Conservation (phyloP, 2,329 filamentous ascomycete species). For the Claviceps fusiformis region DNA sequence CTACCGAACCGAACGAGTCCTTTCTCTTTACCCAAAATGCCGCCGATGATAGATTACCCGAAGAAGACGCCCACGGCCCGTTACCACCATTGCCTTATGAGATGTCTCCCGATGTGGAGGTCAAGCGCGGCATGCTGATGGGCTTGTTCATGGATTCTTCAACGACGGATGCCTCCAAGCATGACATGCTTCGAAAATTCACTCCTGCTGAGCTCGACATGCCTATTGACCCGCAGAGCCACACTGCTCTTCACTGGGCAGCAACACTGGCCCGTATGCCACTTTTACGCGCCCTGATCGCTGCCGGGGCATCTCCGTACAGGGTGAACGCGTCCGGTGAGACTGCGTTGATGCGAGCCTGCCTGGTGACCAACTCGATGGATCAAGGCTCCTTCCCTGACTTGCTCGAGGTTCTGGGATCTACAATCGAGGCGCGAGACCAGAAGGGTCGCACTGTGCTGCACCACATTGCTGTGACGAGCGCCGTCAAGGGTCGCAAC, state of each 20-base stretch:
- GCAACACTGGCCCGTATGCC: constrained; percentile 80
- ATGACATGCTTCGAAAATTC: constrained; percentile 64
- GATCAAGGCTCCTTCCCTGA: constrained; percentile 85
- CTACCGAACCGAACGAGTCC: constrained; percentile 69
- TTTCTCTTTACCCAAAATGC: constrained; percentile 51
- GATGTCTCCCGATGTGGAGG: constrained; percentile 52
- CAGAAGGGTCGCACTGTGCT: constrained; percentile 81
- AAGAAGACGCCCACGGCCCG: constrained; percentile 41
- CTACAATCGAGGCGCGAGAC: constrained; percentile 83
- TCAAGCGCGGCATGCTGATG: constrained; percentile 71
- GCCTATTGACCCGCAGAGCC: constrained; percentile 76
- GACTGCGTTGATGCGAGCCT: constrained; percentile 84
- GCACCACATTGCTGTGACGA: constrained; percentile 92
- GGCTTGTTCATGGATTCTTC: constrained; percentile 67
- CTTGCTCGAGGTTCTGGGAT: constrained; percentile 73
- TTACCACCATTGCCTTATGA: constrained; percentile 52
- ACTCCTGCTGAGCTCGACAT: constrained; percentile 75
- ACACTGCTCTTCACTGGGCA: constrained; percentile 93
- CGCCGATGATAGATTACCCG: constrained; percentile 26
- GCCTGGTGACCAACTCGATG: constrained; percentile 85
- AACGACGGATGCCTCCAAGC: constrained; percentile 55
- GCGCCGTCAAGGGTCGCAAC: constrained; percentile 84
- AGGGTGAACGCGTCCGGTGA: constrained; percentile 82
- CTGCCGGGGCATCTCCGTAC: constrained; percentile 73
- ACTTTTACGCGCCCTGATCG: constrained; percentile 67